These are phyloP conservation scores for Fragaria ananassa DNA, from an alignment of 306 rosid species.

Conservation along the genomic window DNA sequence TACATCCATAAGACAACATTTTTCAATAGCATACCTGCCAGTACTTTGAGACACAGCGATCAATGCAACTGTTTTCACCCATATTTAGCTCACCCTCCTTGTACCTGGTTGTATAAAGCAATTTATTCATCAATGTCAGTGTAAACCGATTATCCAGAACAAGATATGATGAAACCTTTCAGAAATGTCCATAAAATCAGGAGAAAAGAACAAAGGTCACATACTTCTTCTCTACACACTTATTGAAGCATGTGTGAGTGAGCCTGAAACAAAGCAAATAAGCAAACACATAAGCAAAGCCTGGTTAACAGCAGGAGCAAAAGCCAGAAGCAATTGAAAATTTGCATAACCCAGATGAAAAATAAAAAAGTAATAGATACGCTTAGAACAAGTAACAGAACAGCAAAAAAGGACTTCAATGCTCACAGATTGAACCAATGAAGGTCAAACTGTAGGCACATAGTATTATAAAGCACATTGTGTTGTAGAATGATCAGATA, in stretches of 20 bases:
- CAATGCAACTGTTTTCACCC: slow-evolving; percentile 99
- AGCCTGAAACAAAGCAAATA: slow-evolving; percentile 55
- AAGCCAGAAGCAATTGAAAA: background rate
- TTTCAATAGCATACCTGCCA: slow-evolving; percentile 73
- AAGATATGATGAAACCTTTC: background rate
- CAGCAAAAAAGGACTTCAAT: background rate
- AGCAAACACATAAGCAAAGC: background rate
- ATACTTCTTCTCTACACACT: slow-evolving; percentile 90
- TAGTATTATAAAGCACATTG: background rate
- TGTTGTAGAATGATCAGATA: background rate
- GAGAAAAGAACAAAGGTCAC: slow-evolving; percentile 16
- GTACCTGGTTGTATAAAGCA: slow-evolving; percentile 49
- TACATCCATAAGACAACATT: slow-evolving; percentile 7
- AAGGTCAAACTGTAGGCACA: too few species aligned
- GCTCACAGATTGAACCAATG: background rate
- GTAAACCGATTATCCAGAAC: background rate
- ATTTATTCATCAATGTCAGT: background rate
- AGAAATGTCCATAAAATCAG: slow-evolving; percentile 1
- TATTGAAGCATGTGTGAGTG: slow-evolving; percentile 86
- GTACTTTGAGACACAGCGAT: slow-evolving; percentile 94
- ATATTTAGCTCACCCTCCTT: slow-evolving; percentile 92
- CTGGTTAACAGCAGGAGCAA: background rate
- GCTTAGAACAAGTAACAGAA: background rate
- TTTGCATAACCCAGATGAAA: background rate
- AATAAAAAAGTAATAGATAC: background rate